A percentile compares a stretch with the other conserved stretches of the same genome.
Conservation (phyloP, 1,284 basidiomycete genomes). For the Amylostereum chailletii region DNA sequence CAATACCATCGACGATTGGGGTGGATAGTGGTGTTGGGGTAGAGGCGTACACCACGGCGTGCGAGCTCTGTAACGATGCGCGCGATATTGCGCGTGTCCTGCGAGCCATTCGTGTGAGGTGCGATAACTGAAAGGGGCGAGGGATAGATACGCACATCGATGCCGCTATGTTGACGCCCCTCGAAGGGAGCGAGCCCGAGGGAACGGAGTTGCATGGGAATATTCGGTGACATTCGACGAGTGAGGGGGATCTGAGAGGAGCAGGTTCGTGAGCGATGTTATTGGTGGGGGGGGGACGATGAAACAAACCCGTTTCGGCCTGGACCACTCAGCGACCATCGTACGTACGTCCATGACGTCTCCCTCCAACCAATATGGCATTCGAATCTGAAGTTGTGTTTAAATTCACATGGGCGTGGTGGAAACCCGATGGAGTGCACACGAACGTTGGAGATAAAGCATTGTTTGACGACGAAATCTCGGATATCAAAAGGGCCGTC, state of each 20-base stretch:
- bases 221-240: conserved; percentile 41
- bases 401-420: neutral
- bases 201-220: conserved; percentile 49
- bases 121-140: neutral
- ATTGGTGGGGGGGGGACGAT: conserved; percentile 9
- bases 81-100: conserved; percentile 85
- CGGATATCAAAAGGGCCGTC: conserved; percentile 80
- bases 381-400: conserved; percentile 38
- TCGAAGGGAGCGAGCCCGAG: conserved; percentile 60
- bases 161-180: conserved; percentile 80
- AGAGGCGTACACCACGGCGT: conserved; percentile 52
- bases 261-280: conserved; percentile 6
- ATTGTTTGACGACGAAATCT: conserved; percentile 82
- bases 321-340: conserved; percentile 40
- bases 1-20: conserved; percentile 67
- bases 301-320: conserved; percentile 13
- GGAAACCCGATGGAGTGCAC: conserved; percentile 1
- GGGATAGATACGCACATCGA: conserved; percentile 55
- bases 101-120: conserved; percentile 2
- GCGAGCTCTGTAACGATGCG: conserved; percentile 73
- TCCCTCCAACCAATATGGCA: conserved; percentile 63
- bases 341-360: conserved; percentile 65
- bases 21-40: conserved; percentile 66
- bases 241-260: conserved; percentile 10
- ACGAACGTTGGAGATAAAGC: conserved; percentile 72